A percentile compares a stretch with the other conserved stretches of the same genome.
Conservation (phyloP, 2,329 filamentous ascomycete genomes). For the Curvularia hawaiiensis region DNA sequence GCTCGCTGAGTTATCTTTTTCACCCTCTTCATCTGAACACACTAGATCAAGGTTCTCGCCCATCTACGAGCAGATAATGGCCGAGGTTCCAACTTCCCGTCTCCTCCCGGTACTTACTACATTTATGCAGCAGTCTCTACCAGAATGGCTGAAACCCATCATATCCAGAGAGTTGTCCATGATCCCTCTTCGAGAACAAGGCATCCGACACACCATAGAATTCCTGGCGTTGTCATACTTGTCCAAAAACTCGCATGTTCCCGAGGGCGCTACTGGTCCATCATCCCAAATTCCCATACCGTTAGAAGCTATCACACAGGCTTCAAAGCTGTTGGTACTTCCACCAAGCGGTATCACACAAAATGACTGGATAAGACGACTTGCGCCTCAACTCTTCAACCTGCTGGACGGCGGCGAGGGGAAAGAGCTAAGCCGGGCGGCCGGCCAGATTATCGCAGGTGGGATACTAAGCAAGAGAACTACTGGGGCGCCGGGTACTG, state of each 20-base stretch:
- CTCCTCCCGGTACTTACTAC: slow-evolving; percentile 67
- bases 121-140: slow-evolving; percentile 66
- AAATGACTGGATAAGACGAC: slow-evolving; percentile 64
- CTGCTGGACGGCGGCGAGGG: slow-evolving; percentile 67
- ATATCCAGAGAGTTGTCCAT: slow-evolving; percentile 64
- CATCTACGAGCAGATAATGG: slow-evolving; percentile 27
- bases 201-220: slow-evolving; percentile 70
- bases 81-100: slow-evolving; percentile 54
- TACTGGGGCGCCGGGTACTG: slow-evolving; percentile 65
- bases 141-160: slow-evolving; percentile 63
- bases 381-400: slow-evolving; percentile 65
- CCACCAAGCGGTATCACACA: slow-evolving; percentile 61
- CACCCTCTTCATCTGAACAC: slow-evolving; percentile 25
- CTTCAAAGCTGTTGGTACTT: slow-evolving; percentile 64
- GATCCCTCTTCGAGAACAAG: slow-evolving; percentile 65
- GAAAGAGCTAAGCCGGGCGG: slow-evolving; percentile 62
- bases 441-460: slow-evolving; percentile 67
- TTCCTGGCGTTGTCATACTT: slow-evolving; percentile 74
- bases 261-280: slow-evolving; percentile 29
- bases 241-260: slow-evolving; percentile 51
- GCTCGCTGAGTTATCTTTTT: slow-evolving; percentile 43
- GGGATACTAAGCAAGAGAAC: slow-evolving; percentile 69
- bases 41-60: slow-evolving; percentile 19
- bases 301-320: slow-evolving; percentile 69
- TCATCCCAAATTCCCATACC: slow-evolving; percentile 63